A percentile compares a stretch with the other conserved stretches of the same genome.
phyloP scores from a whole-genome alignment of 345 rosid species.

The Populus davidiana region DNA sequence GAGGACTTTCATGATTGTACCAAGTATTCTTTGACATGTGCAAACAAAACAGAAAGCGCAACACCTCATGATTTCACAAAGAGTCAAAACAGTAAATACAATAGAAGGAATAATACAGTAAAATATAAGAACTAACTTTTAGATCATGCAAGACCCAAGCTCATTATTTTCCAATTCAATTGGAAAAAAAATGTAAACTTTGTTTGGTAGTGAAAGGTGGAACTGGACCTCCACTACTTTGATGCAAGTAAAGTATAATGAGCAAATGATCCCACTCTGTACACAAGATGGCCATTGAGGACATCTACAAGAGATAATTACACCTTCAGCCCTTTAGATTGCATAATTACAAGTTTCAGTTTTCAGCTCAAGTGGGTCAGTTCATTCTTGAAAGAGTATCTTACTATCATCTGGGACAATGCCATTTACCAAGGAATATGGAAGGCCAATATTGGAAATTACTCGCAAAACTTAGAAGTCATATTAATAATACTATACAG shows the following conservation, averaged over 20 bases:
- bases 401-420: not conserved
- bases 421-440: not conserved
- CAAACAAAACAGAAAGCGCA: not conserved
- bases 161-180: not conserved
- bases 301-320: not conserved
- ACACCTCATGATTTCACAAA: not conserved
- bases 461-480: not conserved
- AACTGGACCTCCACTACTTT: not conserved
- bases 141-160: not conserved
- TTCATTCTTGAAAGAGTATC: not conserved
- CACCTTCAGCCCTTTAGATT: not conserved
- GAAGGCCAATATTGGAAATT: not conserved
- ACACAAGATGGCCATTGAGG: not conserved
- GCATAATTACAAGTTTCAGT: not conserved
- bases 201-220: too few species aligned
- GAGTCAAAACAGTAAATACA: not conserved
- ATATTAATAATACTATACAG: not conserved
- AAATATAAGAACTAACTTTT: not conserved
- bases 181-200: not conserved
- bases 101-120: not conserved
- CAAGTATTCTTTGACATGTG: not conserved
- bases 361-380: not conserved
- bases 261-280: not conserved
- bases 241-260: not conserved
- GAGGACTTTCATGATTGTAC: conserved; percentile 1